Evolutionary conservation across 352 stramenopile genomes (phyloP).

Genomic region (Saprolegnia diclina): DNA sequence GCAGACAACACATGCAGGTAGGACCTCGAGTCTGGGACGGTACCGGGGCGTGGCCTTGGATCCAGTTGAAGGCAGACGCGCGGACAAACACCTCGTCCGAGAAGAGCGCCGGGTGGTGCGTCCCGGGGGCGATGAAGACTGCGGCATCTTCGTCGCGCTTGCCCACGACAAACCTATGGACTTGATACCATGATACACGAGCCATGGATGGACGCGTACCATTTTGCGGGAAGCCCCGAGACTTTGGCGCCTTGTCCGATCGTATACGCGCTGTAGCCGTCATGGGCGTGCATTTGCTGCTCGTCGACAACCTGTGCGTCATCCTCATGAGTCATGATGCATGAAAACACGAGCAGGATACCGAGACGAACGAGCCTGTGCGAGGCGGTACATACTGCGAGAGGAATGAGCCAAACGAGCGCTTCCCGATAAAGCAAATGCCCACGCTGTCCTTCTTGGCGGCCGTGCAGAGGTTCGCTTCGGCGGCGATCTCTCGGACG

Average conservation of each 20-base stretch:
- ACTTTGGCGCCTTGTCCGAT: conserved; percentile 91
- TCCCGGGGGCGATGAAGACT: conserved; percentile 86
- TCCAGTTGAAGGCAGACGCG: conserved; percentile 86
- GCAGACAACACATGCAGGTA: not conserved
- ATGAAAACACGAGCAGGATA: conserved; percentile 27
- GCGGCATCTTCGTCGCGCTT: conserved; percentile 63
- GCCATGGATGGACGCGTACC: conserved; percentile 46
- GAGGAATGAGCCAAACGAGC: conserved; percentile 89
- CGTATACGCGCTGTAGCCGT: conserved; percentile 86
- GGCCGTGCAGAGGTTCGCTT: conserved; percentile 80
- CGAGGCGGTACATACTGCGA: conserved; percentile 84
- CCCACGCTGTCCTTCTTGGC: conserved; percentile 94
- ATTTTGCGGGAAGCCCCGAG: conserved; percentile 83
- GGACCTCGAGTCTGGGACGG: not conserved
- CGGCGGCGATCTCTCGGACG: conserved; percentile 86
- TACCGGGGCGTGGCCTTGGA: conserved; percentile 44
- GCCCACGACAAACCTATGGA: conserved; percentile 55
- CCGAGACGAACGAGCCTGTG: conserved; percentile 74
- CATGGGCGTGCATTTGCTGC: conserved; percentile 57
- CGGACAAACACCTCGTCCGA: conserved; percentile 78
- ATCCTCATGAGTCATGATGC: conserved; percentile 35
- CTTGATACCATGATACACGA: not conserved
- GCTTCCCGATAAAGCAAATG: conserved; percentile 98
- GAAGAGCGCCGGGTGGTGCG: conserved; percentile 88
- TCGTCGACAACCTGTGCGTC: conserved; percentile 41